Conservation (phyloP, 1,139 yeast genomes). For the Blastobotrys serpentis region DNA sequence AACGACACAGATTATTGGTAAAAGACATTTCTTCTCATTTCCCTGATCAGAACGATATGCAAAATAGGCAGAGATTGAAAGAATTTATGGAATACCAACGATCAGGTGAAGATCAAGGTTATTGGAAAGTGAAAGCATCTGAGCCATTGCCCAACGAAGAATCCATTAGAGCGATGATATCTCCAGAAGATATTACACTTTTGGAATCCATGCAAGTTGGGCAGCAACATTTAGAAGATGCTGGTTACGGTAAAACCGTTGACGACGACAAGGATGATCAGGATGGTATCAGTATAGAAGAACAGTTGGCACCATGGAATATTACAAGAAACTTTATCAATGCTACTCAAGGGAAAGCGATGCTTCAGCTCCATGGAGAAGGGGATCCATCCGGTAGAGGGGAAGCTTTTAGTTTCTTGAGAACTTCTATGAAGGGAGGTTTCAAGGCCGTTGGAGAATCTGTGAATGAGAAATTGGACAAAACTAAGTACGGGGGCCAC, state of each 20-base stretch:
- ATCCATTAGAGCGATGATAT: conserved; percentile 75
- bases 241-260: conserved; percentile 52
- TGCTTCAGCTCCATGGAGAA: conserved; percentile 94
- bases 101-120: conserved; percentile 92
- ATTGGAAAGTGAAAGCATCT: conserved; percentile 82
- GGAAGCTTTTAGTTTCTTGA: conserved; percentile 82
- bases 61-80: conserved; percentile 88
- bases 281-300: conserved; percentile 61
- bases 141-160: conserved; percentile 77
- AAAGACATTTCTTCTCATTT: conserved; percentile 89
- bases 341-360: conserved; percentile 95
- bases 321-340: conserved; percentile 83
- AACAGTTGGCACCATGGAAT: conserved; percentile 93
- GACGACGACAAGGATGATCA: conserved; percentile 46
- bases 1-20: conserved; percentile 74
- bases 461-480: conserved; percentile 44
- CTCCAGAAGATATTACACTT: conserved; percentile 88
- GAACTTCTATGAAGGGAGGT: conserved; percentile 95
- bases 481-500: conserved; percentile 57
- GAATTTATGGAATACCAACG: conserved; percentile 98
- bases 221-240: conserved; percentile 77
- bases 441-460: conserved; percentile 62
- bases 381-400: conserved; percentile 96
- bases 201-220: conserved; percentile 94
- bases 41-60: conserved; percentile 98